These are phyloP conservation scores for Pezicula carpinea DNA, from an alignment of 2,329 filamentous ascomycete species.

Conservation along the genomic window DNA sequence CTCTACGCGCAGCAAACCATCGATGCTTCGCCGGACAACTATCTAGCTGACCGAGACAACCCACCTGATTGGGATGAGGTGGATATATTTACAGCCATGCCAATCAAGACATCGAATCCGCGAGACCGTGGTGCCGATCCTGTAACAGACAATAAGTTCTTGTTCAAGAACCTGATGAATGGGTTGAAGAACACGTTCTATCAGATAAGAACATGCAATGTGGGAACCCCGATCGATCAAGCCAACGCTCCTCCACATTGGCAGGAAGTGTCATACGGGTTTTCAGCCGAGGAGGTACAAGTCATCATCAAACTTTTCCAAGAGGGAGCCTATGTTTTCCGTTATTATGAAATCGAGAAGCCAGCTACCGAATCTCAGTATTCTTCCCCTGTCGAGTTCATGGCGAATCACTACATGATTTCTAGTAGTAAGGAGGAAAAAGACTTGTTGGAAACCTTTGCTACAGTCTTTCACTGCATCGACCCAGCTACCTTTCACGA, in stretches of 20 bases:
- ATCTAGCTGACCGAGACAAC: constrained; percentile 74
- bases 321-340: constrained; percentile 92
- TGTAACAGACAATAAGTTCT: constrained; percentile 93
- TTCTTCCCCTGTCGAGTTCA: constrained; percentile 81
- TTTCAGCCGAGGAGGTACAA: constrained; percentile 93
- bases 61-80: constrained; percentile 96
- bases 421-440: constrained; percentile 96
- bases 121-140: constrained; percentile 86
- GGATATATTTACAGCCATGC: constrained; percentile 93
- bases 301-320: constrained; percentile 97
- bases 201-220: constrained; percentile 87
- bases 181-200: constrained; percentile 96
- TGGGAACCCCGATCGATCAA: constrained; percentile 64
- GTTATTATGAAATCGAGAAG: constrained; percentile 92
- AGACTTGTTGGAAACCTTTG: constrained; percentile 93
- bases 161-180: constrained; percentile 95
- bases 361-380: constrained; percentile 66
- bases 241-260: constrained; percentile 82
- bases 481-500: constrained; percentile 98
- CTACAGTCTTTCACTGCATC: constrained; percentile 96
- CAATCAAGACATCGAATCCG: constrained; percentile 91
- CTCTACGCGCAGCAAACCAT: constrained; percentile 62
- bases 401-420: constrained; percentile 92
- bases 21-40: constrained; percentile 68
- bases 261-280: constrained; percentile 93